Conservation (phyloP, 352 stramenopile genomes). For the Globisporangium radiosum region DNA sequence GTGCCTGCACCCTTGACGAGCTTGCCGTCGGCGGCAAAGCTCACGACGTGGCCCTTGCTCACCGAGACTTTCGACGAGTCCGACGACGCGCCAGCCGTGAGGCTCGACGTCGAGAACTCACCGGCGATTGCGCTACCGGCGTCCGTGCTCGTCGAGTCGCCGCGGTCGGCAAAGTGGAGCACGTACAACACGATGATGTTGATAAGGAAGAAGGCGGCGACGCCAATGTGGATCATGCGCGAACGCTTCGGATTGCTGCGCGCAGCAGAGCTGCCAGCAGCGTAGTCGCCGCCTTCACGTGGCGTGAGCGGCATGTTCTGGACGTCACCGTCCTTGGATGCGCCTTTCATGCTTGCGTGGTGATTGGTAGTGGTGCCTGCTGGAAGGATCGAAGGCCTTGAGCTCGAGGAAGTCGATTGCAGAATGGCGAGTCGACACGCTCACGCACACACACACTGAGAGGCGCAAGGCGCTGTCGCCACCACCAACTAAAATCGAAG, state of each 20-base stretch:
- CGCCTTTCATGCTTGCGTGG: slow-evolving; percentile 12
- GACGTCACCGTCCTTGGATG: background rate
- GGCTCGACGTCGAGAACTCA: slow-evolving; percentile 29
- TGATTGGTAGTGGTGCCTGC: background rate
- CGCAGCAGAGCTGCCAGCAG: slow-evolving; percentile 6
- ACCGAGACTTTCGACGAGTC: slow-evolving; percentile 9
- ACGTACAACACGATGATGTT: slow-evolving; percentile 84
- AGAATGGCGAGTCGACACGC: slow-evolving; percentile 11
- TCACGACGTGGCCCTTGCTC: slow-evolving; percentile 51
- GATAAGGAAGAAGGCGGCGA: slow-evolving; percentile 55
- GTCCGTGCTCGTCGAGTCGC: slow-evolving; percentile 14
- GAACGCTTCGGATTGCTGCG: slow-evolving; percentile 19
- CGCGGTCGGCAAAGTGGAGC: slow-evolving; percentile 71
- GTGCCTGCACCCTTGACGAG: slow-evolving; percentile 57
- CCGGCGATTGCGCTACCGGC: slow-evolving; percentile 21
- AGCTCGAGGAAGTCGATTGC: slow-evolving; percentile 13
- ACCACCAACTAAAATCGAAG: slow-evolving; percentile 2
- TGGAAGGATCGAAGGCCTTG: slow-evolving; percentile 9
- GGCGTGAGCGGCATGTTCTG: slow-evolving; percentile 49
- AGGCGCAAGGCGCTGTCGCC: background rate
- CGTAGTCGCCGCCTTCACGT: slow-evolving; percentile 27
- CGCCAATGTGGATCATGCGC: slow-evolving; percentile 24
- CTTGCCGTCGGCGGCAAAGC: slow-evolving; percentile 39
- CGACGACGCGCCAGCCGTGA: slow-evolving; percentile 16
- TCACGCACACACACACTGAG: background rate